Base-by-base conservation (phyloP, 1,139 yeast genomes). In the Pichia sp. region DNA sequence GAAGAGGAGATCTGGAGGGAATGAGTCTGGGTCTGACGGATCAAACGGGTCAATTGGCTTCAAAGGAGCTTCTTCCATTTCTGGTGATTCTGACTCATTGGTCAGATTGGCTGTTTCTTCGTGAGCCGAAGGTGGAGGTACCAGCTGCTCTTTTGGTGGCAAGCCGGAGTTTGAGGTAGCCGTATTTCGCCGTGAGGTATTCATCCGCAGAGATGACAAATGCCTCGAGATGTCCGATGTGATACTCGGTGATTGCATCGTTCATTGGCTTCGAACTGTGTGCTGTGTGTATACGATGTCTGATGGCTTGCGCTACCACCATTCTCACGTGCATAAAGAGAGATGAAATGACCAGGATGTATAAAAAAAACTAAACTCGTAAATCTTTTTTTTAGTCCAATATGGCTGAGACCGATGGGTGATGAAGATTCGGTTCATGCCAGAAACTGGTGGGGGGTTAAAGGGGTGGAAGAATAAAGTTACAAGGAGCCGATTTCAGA, bases 181-280 rank as follows among this genome's bases (percentile, higher is more conserved):
- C 17, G 41, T 38, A 38, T 38, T 38, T 38, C 41, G 41, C 41
- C 41, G 41, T 38, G 46, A 24, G 6, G 46, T 29, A 31, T 54
- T 54, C 54, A 48, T 54, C 30, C 56, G 27, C 10, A 54, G 38
- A 5, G 54, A 50, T 4, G 56, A 50, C 12, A 54, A 36, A 36
- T 50, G 56, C 27, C 41, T 50, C 14, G 56, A 48, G 1, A 53
- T 46, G 33, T 50, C 55, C 2, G 46, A 30, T 12, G 51, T 16
- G n/a, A 50, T 50, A 2, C 55, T 49, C 17, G 29, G 49, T 4
- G 50, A 29, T 29, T 49, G 52, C 55, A 52, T 52, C 33, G 41
- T 44, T 27, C 16, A 17, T 31, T 46, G 38, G 27, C 41, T 17
- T 46, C 12, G 24, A n/a, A 17, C 6, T n/a, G 49, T 27, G 29